Conservation (phyloP, 345 rosid species). For the Gossypium anomalum region DNA sequence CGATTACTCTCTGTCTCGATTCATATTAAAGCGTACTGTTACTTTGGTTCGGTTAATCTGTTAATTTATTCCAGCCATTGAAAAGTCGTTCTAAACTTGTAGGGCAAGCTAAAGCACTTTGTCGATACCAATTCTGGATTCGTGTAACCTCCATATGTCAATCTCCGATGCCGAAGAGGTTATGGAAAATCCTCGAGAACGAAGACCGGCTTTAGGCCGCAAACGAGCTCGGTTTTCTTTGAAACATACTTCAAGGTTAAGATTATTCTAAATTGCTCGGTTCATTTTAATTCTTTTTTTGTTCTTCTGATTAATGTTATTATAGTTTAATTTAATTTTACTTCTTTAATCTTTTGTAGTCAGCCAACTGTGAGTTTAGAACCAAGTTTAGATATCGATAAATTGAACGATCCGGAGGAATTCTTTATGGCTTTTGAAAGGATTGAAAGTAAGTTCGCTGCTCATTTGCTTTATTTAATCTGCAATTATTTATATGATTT, state of each 20-base stretch:
- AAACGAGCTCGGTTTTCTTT: constrained; percentile 68
- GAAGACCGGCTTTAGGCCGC: constrained; percentile 64
- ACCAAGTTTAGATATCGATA: constrained; percentile 52
- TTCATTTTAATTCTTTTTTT: background rate
- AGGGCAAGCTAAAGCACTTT: constrained; percentile 50
- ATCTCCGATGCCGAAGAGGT: constrained; percentile 12
- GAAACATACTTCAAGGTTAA: constrained; percentile 54
- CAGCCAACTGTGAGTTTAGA: constrained; percentile 39
- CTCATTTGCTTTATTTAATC: background rate
- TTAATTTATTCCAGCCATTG: constrained; percentile 38
- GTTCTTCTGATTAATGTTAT: constrained; percentile 4
- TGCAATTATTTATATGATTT: constrained; percentile 9
- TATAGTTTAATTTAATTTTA: constrained; percentile 6
- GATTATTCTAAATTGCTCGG: constrained; percentile 8
- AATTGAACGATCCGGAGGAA: constrained; percentile 59
- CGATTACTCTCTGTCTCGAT: no score
- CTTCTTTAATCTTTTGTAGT: constrained; percentile 36
- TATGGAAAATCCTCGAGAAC: constrained; percentile 41
- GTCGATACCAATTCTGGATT: constrained; percentile 30
- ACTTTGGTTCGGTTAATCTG: no score
- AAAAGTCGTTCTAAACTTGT: constrained; percentile 40
- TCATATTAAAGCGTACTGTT: no score
- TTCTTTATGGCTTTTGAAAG: constrained; percentile 64
- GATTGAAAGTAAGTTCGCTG: constrained; percentile 49
- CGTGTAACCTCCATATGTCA: constrained; percentile 20